phyloP scores from a whole-genome alignment of 176 grass and related monocot genomes.

The Puya raimondii region DNA sequence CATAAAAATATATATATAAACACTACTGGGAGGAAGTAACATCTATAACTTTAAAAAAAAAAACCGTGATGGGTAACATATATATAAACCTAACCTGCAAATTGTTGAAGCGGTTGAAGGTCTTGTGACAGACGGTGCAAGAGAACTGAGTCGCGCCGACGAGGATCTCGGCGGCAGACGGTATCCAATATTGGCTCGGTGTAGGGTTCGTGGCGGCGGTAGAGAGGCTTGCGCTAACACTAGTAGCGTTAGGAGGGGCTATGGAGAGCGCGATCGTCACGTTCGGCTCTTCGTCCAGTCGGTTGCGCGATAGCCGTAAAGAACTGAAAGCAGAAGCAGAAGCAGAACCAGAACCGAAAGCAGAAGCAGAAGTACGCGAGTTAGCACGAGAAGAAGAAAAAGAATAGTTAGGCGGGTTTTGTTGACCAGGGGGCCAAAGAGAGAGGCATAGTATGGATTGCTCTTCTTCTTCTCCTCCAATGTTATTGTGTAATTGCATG shows the following conservation, averaged over 20 bases:
- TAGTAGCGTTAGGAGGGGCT: constrained; percentile 23
- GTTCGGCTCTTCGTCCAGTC: constrained; percentile 27
- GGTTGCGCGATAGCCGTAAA: background rate
- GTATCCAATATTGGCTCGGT: constrained; percentile 77
- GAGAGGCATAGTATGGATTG: constrained; percentile 80
- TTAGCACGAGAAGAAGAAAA: constrained; percentile 27
- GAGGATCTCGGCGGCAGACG: constrained; percentile 81
- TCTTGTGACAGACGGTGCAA: constrained; percentile 86
- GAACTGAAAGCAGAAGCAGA: constrained; percentile 26
- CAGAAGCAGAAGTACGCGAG: background rate
- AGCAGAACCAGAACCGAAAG: background rate
- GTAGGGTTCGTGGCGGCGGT: background rate
- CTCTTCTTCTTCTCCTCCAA: constrained; percentile 30
- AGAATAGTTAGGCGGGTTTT: constrained; percentile 18
- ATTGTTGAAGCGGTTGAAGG: constrained; percentile 95
- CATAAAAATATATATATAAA: no score
- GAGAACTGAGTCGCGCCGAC: constrained; percentile 75
- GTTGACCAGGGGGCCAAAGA: constrained; percentile 64
- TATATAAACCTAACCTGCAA: constrained; percentile 44
- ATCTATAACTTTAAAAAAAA: no score
- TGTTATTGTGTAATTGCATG: constrained; percentile 23
- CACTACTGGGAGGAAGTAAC: no score
- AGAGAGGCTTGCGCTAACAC: background rate
- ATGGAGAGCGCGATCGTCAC: constrained; percentile 53
- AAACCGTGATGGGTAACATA: no score